Percentiles rank a stretch among this genome's conserved stretches.
Evolutionary conservation across 345 rosid species (phyloP).

Genomic region (Hibiscus syriacus): DNA sequence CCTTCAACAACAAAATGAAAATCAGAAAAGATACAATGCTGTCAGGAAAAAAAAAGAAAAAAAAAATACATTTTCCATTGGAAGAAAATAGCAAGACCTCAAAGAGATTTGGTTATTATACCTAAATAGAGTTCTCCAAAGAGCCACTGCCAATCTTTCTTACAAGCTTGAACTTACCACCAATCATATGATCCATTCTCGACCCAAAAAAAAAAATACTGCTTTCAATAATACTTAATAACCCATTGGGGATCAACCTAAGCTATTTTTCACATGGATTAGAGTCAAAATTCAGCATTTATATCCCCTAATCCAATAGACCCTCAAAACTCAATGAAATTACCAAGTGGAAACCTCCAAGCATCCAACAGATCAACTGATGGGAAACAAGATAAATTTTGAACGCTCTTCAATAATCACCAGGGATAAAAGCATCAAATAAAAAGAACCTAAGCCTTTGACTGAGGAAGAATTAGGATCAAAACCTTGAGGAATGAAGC

Average conservation of each 20-base stretch:
- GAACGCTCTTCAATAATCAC: neutral
- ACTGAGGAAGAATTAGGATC: too few relatives aligned
- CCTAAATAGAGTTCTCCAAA: slow-evolving; percentile 75
- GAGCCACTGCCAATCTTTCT: slow-evolving; percentile 85
- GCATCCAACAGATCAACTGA: neutral
- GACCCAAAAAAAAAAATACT: neutral
- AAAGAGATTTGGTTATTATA: slow-evolving; percentile 10
- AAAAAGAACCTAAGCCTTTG: too few relatives aligned
- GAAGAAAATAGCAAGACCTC: neutral
- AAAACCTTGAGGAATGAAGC: neutral
- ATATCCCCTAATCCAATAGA: slow-evolving; percentile 7
- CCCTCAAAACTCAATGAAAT: slow-evolving; percentile 18
- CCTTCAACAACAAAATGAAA: slow-evolving; percentile 21
- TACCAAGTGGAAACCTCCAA: slow-evolving; percentile 10
- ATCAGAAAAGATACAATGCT: slow-evolving; percentile 6
- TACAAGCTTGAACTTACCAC: slow-evolving; percentile 66
- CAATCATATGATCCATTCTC: slow-evolving; percentile 51
- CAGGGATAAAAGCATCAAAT: too few relatives aligned
- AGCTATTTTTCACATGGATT: slow-evolving; percentile 16
- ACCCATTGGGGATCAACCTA: neutral
- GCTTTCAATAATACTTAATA: neutral
- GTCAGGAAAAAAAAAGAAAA: neutral
- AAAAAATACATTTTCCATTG: neutral
- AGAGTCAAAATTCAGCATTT: slow-evolving; percentile 14
- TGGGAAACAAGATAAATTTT: neutral